Evolutionary conservation across 169 alveolate species (phyloP), one percentile per base, ranked within the genome.

Genomic region (Eimeria mitis): DNA sequence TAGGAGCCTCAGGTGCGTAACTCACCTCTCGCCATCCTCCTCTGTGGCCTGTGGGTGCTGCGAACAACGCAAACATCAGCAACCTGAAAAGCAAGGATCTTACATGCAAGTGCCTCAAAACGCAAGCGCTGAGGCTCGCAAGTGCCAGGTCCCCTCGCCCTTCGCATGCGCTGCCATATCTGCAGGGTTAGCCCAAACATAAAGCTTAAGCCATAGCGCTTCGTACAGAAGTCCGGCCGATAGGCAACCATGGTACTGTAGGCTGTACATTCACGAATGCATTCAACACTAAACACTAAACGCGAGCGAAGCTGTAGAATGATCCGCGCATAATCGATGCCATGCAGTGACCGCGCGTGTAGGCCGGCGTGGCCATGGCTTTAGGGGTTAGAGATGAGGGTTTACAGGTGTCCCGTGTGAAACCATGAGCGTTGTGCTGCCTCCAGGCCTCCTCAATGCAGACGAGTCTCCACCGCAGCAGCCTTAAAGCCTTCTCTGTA

Each of bases 391-490:
- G 21, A 54, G 73, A 2, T 54, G 76, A 34, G n/a, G 56, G n/a
- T 25, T 87, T 65, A 87, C 92, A 87, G 14, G 81, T 42, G 65
- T 87, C 92, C 44, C 92, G 78, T 87, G 92, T 63, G 44, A 87
- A 87, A 19, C 92, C 92, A 61, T 87, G 95, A 42, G 95, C 88
- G 52, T 44, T 83, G 89, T 92, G 96, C 61, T 92, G 96, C n/a
- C 89, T 63, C 88, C 89, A 42, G 68, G 96, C 96, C 89, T 92
- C 96, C 63, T 92, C 96, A 37, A 92, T 88, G 78, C 94, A 81
- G 31, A 88, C 91, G 4, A 92, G 89, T 6, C 96, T 63, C 96
- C 96, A 92, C 89, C 89, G 89, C 37, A 92, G 44, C 61, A 92
- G 76, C 75, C 88, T 59, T 47, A 92, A 85, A 31, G 96, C 94